Percentiles rank a stretch among this genome's conserved stretches.
Evolutionary conservation across 768 basidiomycete species (phyloP).

Genomic region (Multifurca ochricompacta): DNA sequence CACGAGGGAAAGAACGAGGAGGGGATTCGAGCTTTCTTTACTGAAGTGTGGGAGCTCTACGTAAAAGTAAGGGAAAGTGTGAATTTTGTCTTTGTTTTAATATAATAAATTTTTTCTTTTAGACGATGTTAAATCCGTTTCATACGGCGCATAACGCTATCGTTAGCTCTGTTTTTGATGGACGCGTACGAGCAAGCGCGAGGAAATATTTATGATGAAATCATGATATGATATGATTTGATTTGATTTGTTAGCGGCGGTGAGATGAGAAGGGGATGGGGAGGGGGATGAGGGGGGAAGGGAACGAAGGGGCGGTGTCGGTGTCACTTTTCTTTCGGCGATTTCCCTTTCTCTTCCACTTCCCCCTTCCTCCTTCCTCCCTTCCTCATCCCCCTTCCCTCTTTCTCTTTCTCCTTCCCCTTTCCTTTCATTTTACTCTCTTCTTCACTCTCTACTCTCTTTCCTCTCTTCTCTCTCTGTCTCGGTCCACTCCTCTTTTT

Average conservation of each 20-base stretch:
- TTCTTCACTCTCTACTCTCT: too few species aligned
- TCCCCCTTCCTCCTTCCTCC: too few species aligned
- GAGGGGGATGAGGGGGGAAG: background rate
- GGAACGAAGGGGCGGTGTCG: background rate
- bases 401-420: conserved; percentile 26
- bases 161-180: conserved; percentile 74
- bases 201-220: conserved; percentile 59
- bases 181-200: conserved; percentile 76
- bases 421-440: conserved; percentile 19
- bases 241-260: background rate
- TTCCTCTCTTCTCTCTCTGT: conserved; percentile 13
- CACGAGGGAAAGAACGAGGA: conserved; percentile 98
- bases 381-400: background rate
- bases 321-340: conserved; percentile 21
- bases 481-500: conserved; percentile 19
- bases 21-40: conserved; percentile 86
- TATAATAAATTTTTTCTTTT: too few species aligned
- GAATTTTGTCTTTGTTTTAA: too few species aligned
- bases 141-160: conserved; percentile 84
- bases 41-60: conserved; percentile 95
- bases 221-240: background rate
- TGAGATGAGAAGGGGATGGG: too few species aligned
- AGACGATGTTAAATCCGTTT: conserved; percentile 95
- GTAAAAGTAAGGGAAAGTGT: conserved; percentile 66
- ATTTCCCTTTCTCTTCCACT: conserved; percentile 23